phyloP scores from a whole-genome alignment of 192 early-diverging fungal species.

The Pilaira anomala region DNA sequence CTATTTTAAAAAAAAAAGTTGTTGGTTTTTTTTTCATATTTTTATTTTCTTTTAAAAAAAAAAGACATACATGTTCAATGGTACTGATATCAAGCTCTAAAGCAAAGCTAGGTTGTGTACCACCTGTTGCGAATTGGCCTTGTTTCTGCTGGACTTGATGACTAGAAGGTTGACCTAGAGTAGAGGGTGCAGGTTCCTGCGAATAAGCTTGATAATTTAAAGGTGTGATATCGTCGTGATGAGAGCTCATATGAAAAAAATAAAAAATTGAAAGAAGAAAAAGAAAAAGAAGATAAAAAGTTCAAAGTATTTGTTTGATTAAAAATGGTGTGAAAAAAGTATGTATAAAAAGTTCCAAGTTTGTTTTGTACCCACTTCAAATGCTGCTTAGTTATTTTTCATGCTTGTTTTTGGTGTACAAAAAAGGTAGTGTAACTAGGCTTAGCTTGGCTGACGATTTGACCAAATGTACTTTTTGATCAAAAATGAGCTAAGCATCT shows the following conservation, averaged over 20 bases:
- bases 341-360: no score
- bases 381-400: no score
- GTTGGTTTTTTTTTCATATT: neutral
- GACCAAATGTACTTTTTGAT: no score
- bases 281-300: slow-evolving; percentile 6
- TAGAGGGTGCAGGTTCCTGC: neutral
- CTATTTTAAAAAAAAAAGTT: slow-evolving; percentile 6
- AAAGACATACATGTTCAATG: slow-evolving; percentile 29
- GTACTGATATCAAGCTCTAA: slow-evolving; percentile 18
- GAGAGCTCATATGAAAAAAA: slow-evolving; percentile 7
- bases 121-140: slow-evolving; percentile 21
- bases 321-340: no score
- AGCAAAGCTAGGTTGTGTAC: slow-evolving; percentile 24
- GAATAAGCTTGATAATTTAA: neutral
- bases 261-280: neutral
- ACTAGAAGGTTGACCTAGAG: neutral
- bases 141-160: slow-evolving; percentile 3
- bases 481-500: no score
- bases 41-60: neutral
- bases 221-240: neutral
- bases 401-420: no score
- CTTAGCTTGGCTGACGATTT: no score
- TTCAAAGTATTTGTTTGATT: neutral
- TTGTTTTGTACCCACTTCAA: no score
- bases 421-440: no score